These are phyloP conservation scores for Aquilaria yunnanensis DNA, from an alignment of 345 rosid genomes.

Conservation along the genomic window DNA sequence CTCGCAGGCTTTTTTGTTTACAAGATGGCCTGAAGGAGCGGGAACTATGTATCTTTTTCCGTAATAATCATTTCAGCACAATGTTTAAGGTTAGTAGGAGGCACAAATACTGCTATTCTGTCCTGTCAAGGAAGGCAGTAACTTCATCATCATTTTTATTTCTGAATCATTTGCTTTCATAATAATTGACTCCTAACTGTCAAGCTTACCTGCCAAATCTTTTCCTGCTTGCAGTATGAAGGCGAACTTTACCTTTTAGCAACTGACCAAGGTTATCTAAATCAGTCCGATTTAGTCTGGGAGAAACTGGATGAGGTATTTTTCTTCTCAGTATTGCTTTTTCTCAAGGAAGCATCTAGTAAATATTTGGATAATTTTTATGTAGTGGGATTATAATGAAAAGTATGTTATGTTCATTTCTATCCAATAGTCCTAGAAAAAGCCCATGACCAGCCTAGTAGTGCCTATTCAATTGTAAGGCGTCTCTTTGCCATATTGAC, in stretches of 20 bases:
- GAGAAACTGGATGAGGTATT: conserved; percentile 95
- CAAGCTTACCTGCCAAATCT: not conserved
- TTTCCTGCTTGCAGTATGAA: conserved; percentile 58
- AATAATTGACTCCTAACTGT: not conserved
- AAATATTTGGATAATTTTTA: not conserved
- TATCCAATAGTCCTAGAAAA: not conserved
- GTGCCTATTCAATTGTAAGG: conserved; percentile 2
- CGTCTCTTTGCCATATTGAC: too few relatives aligned
- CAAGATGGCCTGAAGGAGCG: conserved; percentile 93
- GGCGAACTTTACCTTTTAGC: conserved; percentile 96
- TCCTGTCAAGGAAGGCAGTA: conserved; percentile 1
- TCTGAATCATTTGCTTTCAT: not conserved
- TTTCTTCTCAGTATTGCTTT: conserved; percentile 2
- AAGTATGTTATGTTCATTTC: too few relatives aligned
- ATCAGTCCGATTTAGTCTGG: conserved; percentile 96
- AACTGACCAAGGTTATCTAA: conserved; percentile 94
- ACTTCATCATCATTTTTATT: conserved; percentile 6
- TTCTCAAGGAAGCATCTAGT: not conserved
- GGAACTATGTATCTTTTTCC: conserved; percentile 93
- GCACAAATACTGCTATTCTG: conserved; percentile 6
- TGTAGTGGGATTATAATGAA: too few relatives aligned
- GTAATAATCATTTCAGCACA: conserved; percentile 97
- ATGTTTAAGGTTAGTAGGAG: conserved; percentile 82
- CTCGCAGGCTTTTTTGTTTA: conserved; percentile 77
- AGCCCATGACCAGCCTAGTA: not conserved